Evolutionary conservation across 768 basidiomycete genomes (phyloP), one percentile per base, ranked within the genome.

Genomic region (Macrolepiota fuliginosa): DNA sequence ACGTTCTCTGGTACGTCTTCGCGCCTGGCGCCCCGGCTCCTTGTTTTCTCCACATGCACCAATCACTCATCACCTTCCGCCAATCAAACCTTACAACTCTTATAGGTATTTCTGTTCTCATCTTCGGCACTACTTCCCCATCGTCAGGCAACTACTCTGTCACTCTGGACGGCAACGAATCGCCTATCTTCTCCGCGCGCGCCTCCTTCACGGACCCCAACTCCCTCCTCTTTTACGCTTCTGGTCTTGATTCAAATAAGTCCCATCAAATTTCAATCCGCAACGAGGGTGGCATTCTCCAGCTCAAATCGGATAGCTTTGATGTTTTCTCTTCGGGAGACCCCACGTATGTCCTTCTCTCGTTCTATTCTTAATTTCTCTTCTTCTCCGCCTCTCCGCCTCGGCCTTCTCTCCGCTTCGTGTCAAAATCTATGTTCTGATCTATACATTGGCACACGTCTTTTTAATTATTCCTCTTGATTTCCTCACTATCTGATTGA

Each of bases 151-250:
- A 75, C 45, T 92, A 84, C 67, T 78, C 83, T 37, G 83, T 90
- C 57, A 77, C 64, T 17, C 65, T 81, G 17, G 73, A 77, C 59
- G 58, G 27, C 17, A 66, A 83, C 59, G 71, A 73, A 22, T 81
- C 79, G 27, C 37, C 77, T 81, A 35, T 72, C 65, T 73, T 85
- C 55, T 82, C 81, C 32, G 83, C 81, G 2, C 72, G 72, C 58
- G 83, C 87, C 3, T 84, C 85, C 0, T 87, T 83, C 68, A 78
- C 74, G 39, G 73, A 81, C 29, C 70, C 78, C 50, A 69, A 82
- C 60, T 76, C 84, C 11, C 74, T 91, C 3, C 77, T 93, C 11
- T 92, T 86, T 69, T 87, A 81, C 65, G 79, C 82, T 40, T 83
- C 84, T 19, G 84, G 83, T 17, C 79, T 93, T 49, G 77, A 90